Conservation (phyloP, 805 yeast species). For the Clavispora santaluciae region DNA sequence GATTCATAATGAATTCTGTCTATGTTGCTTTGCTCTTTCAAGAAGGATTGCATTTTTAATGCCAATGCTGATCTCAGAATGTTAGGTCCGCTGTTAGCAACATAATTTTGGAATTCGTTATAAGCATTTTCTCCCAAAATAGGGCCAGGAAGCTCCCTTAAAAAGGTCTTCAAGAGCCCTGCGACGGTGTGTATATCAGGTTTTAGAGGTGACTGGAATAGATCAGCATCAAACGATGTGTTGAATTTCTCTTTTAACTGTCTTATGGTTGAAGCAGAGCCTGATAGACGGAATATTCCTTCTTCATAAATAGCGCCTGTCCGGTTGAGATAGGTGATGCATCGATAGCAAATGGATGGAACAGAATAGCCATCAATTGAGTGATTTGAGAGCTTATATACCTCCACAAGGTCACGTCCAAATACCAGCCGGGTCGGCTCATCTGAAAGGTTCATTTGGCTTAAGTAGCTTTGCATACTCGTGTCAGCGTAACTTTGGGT, state of each 20-base stretch:
- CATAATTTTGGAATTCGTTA: slow-evolving; percentile 19
- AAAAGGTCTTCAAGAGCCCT: slow-evolving; percentile 75
- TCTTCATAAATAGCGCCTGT: slow-evolving; percentile 78
- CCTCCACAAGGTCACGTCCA: slow-evolving; percentile 57
- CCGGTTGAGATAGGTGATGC: slow-evolving; percentile 60
- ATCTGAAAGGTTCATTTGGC: slow-evolving; percentile 31
- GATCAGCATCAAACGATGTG: slow-evolving; percentile 60
- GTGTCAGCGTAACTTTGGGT: background rate
- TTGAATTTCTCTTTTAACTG: slow-evolving; percentile 68
- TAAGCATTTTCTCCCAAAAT: slow-evolving; percentile 54
- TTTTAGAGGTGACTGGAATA: slow-evolving; percentile 40
- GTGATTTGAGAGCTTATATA: slow-evolving; percentile 48
- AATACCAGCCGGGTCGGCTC: slow-evolving; percentile 44
- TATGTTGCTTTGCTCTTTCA: slow-evolving; percentile 31
- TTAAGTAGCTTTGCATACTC: slow-evolving; percentile 25
- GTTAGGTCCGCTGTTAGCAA: slow-evolving; percentile 10
- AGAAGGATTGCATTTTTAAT: slow-evolving; percentile 26
- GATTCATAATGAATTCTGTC: slow-evolving; percentile 56
- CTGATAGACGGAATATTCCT: slow-evolving; percentile 88
- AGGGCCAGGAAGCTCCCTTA: slow-evolving; percentile 69
- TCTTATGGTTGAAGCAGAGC: slow-evolving; percentile 74
- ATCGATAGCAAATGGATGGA: slow-evolving; percentile 76
- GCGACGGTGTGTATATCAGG: slow-evolving; percentile 85
- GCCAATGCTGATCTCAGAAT: slow-evolving; percentile 21
- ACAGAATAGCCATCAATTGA: slow-evolving; percentile 41